Base-by-base conservation (phyloP, 2,329 filamentous ascomycete species). In the Aspergillus neotritici region DNA sequence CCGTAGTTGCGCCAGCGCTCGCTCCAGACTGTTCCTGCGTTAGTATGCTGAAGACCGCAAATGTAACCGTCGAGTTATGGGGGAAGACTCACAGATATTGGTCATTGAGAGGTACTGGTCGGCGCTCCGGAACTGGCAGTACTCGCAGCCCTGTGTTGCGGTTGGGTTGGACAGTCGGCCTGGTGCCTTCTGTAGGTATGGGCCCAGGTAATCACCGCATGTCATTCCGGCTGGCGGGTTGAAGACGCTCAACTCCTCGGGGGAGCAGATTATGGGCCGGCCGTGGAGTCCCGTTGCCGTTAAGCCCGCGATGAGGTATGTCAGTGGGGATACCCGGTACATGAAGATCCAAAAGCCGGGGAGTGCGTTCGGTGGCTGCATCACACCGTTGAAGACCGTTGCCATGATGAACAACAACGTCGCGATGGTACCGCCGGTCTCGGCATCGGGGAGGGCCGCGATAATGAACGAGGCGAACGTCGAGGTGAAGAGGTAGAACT, bases 261-360 rank as follows among this genome's bases (percentile, higher is more conserved):
- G 51, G 0, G 85, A 79, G 63, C 89, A 95, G 0, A 62, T 53
- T 28, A 91, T 80, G 0, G 67, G 37, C 0, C 79, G 79, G 55
- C 84, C 82, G 32, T 85, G 84, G 4, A 94, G 69, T 3, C 79
- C 86, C 0, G 78, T 78, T 0, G 83, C 76, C 0, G 91, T 64
- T 69, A 94, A 81, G 15, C 82, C 86, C 8, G 77, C 76, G 17
- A 91, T 79, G 12, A 93, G 70, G 62, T 94, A 95, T 0, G 85
- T 90, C 55, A 95, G 86, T 0, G 89, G 88, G 0, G 83, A 88
- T 37, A 89, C 69, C 36, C 84, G 79, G 66, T 91, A 91, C 82
- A 89, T 86, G 72, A 88, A 88, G 54, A 84, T 82, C 85, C 86
- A 91, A 74, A 90, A 89, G 5, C 78, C 70, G 0, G 86, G 85